Evolutionary conservation across 441 rosid genomes (phyloP), one percentile per base, ranked within the genome.

Genomic region (Euphorbia celastroides): DNA sequence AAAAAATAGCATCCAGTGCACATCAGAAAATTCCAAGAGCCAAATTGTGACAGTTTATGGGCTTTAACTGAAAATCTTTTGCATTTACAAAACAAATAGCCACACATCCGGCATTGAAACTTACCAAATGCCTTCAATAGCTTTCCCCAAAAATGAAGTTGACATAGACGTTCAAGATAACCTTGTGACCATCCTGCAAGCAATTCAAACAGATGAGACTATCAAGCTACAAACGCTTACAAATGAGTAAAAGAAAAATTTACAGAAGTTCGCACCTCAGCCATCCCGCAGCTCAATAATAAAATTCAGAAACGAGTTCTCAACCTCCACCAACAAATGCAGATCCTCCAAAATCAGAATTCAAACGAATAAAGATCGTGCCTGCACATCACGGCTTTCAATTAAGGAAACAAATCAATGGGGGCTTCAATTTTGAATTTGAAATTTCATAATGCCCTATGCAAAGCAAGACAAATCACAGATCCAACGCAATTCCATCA

Each of bases 91-190:
- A 8, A 28, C 9, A 22, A 5, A 7, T 31, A 27, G 7, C 16
- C 28, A 44, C 20, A n/a, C n/a, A n/a, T 57, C 23, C 30, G 28
- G 3, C 56, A 56, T 13, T 10, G 52, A 66, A 17, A 74, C 89
- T 78, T 68, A 93, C 98, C 98, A 93, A 19, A 93, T 90, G 36
- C 90, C 98, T 72, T 93, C 97, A 62, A 93, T 82, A 36, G 77
- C 84, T 78, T 87, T 90, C 48, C 98, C 98, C 76, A 93, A 67
- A 58, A 93, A 85, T 3, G 95, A 26, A 6, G 77, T 75, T 3
- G 97, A 93, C 98, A 67, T 93, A 90, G 26, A 93, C 88, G 66
- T 89, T 81, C 86, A 93, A 80, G 4, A 80, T 63, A 23, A 93
- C 95, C 78, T 30, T 80, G 76, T 86, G 77, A 52, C 90, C 86